A percentile compares a stretch with the other conserved stretches of the same genome.
phyloP scores from a whole-genome alignment of 352 stramenopile genomes.

The Globisporangium solare region DNA sequence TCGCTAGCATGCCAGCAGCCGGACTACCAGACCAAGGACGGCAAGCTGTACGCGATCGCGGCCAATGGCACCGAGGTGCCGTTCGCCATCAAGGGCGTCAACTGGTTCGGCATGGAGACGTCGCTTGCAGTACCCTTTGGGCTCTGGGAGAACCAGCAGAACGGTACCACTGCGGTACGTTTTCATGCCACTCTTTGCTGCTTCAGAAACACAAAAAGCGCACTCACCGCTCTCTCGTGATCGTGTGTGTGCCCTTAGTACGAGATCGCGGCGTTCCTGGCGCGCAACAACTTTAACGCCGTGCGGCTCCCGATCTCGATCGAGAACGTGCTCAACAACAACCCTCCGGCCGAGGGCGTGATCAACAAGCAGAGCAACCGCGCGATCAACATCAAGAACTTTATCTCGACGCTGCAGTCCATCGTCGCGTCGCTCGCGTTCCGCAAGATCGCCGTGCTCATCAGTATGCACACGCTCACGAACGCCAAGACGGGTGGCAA shows the following conservation, averaged over 20 bases:
- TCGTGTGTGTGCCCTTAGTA: too few relatives aligned
- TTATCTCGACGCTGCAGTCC: constrained; percentile 67
- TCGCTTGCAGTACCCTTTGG: constrained; percentile 58
- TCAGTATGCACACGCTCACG: constrained; percentile 70
- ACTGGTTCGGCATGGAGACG: constrained; percentile 83
- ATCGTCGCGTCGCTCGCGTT: constrained; percentile 65
- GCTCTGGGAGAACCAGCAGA: constrained; percentile 71
- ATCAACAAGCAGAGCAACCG: constrained; percentile 71
- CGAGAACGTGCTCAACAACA: constrained; percentile 70
- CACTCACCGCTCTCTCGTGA: background rate
- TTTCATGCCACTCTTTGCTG: constrained; percentile 2
- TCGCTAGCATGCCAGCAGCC: constrained; percentile 46
- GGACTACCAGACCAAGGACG: constrained; percentile 78
- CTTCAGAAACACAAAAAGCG: background rate
- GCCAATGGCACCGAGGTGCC: constrained; percentile 64
- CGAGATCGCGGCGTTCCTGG: constrained; percentile 69
- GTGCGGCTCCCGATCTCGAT: constrained; percentile 64
- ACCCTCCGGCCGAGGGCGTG: constrained; percentile 41
- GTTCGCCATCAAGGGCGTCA: constrained; percentile 71
- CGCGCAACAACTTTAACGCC: constrained; percentile 83
- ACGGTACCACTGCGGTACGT: constrained; percentile 60
- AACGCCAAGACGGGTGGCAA: constrained; percentile 50
- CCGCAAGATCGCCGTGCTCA: constrained; percentile 66
- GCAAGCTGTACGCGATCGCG: constrained; percentile 46
- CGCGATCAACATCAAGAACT: constrained; percentile 64